Evolutionary conservation across 495 filamentous ascomycete genomes (phyloP), one percentile per base, ranked within the genome.

Genomic region (Xylaria flabelliformis): DNA sequence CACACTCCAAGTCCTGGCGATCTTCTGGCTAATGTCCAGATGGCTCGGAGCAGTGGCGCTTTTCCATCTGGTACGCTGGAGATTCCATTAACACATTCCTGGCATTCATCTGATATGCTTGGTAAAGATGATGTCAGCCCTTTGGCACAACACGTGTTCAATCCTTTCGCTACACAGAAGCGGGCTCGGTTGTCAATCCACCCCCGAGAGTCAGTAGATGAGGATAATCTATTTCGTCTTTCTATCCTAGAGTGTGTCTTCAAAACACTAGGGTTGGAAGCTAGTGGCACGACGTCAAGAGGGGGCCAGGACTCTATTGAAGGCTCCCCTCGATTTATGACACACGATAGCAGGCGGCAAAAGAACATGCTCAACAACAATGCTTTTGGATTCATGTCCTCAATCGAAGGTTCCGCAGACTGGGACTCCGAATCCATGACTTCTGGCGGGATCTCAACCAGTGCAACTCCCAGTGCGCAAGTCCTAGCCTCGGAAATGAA

Each of bases 181-280:
- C 83, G 90, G 56, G 80, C 76, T 42, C 85, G 87, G 48, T 76
- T 87, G 8, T 77, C 84, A 12, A 81, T 91, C 17, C 89, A 91
- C 71, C 90, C 90, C 9, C 90, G 92, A 72, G 92, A 97, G 34
- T 90, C 91, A 4, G 77, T 94, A 15, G 90, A 97, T 69, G 96
- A 98, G 74, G 95, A 98, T 74, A 87, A 89, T 66, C 75, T 95
- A 12, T 98, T 98, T 79, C 87, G 97, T 21, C 93, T 93, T 72
- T 95, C 94, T 0, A 94, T 98, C 24, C 81, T 98, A 24, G 95
- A 97, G 67, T 98, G 96, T 78, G 97, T 98, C 76, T 94, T 97
- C 82, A 98, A 97, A 78, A 92, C 94, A 13, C 92, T 99, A 74
- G 96, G 96, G 3, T 82, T 99, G 72, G 91, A 90, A 0, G 90